Percentiles rank a stretch among this genome's conserved stretches.
Conservation (phyloP, 179 eudicot species). For the Silene noctiflora region DNA sequence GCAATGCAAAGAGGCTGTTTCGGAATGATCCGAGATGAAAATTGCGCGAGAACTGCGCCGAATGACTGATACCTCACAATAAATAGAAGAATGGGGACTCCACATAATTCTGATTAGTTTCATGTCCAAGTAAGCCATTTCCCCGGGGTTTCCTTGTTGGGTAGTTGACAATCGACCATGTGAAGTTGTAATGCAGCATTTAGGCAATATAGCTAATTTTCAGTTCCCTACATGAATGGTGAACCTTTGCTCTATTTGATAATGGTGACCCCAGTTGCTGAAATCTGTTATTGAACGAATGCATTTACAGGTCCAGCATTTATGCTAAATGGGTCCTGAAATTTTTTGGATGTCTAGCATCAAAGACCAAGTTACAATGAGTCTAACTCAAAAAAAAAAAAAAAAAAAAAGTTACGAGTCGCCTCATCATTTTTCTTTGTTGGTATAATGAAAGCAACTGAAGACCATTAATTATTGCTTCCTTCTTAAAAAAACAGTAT, state of each 20-base stretch:
- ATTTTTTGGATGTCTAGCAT: neutral
- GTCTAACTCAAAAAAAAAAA: too few relatives aligned
- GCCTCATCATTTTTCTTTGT: too few relatives aligned
- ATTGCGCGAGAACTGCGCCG: too few relatives aligned
- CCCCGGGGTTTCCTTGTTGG: neutral
- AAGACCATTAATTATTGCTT: too few relatives aligned
- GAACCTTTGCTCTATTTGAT: neutral
- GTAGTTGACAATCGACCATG: neutral
- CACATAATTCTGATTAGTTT: neutral
- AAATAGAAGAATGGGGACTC: too few relatives aligned
- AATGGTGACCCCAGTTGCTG: constrained; percentile 3
- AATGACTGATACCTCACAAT: too few relatives aligned
- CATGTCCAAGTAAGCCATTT: neutral
- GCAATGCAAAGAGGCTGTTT: too few relatives aligned
- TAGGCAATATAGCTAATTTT: neutral
- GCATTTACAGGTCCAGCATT: neutral
- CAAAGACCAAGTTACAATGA: neutral
- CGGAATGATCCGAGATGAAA: too few relatives aligned
- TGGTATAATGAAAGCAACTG: too few relatives aligned
- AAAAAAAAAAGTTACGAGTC: too few relatives aligned
- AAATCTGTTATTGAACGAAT: neutral
- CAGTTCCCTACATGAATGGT: neutral
- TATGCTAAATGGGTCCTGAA: constrained; percentile 10
- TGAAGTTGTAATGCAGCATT: neutral
- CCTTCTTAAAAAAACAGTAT: neutral